Evolutionary conservation across 2,329 filamentous ascomycete genomes (phyloP).

Genomic region (Cladosporium sphaerospermum): DNA sequence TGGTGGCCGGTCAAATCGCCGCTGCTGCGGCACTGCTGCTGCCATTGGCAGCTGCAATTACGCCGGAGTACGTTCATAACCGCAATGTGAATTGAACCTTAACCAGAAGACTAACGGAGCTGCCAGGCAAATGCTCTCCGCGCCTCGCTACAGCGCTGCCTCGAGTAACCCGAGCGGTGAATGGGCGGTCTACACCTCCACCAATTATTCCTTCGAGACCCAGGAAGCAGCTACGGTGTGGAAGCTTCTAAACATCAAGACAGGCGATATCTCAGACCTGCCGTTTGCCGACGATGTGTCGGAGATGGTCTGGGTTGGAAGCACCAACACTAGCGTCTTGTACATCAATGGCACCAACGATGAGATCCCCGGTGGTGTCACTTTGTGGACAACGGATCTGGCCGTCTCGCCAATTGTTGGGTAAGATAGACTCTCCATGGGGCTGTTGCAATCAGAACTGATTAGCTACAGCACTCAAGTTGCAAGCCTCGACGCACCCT

Average conservation of each 20-base stretch:
- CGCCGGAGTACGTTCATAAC: constrained; percentile 1
- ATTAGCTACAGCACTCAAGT: constrained; percentile 22
- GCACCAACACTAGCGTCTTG: constrained; percentile 26
- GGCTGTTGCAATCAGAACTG: neutral
- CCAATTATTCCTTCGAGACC: constrained; percentile 21
- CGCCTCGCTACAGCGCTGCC: constrained; percentile 21
- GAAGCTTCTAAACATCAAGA: constrained; percentile 20
- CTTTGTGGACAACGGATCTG: constrained; percentile 35
- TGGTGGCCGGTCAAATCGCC: constrained; percentile 8
- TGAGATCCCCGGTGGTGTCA: constrained; percentile 25
- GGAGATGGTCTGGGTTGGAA: constrained; percentile 27
- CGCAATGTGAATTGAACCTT: neutral
- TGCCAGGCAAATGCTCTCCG: constrained; percentile 24
- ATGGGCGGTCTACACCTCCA: constrained; percentile 24
- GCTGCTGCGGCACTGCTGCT: constrained; percentile 8
- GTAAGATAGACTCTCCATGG: constrained; percentile 9
- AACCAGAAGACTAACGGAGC: neutral
- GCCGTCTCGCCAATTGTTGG: constrained; percentile 18
- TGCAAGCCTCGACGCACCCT: constrained; percentile 28
- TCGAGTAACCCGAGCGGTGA: constrained; percentile 25
- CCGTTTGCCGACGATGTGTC: constrained; percentile 18
- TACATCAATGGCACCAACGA: constrained; percentile 24
- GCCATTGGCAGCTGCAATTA: constrained; percentile 7
- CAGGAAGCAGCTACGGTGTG: constrained; percentile 18
- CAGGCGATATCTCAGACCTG: constrained; percentile 21